Evolutionary conservation across 2,329 filamentous ascomycete species (phyloP).

Genomic region (Achaetomium macrosporum): DNA sequence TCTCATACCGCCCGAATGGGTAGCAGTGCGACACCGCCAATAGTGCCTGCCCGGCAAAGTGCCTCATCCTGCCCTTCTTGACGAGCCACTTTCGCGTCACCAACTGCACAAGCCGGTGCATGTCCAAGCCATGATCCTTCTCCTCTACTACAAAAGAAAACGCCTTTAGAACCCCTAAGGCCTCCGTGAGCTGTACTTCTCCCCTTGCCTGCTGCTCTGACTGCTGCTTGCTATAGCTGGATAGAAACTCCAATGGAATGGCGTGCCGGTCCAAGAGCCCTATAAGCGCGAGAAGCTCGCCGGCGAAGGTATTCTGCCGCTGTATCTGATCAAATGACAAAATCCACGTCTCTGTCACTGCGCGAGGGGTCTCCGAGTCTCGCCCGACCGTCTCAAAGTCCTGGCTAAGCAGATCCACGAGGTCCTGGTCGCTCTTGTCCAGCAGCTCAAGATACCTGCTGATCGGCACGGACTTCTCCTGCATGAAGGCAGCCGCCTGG

Average conservation of each 20-base stretch:
- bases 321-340: conserved; percentile 33
- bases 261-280: too few species aligned
- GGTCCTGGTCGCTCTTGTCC: conserved; percentile 20
- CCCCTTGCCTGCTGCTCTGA: not conserved
- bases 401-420: conserved; percentile 26
- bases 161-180: conserved; percentile 27
- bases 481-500: conserved; percentile 33
- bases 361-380: conserved; percentile 24
- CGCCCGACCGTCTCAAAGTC: conserved; percentile 29
- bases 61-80: not conserved
- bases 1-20: conserved; percentile 14
- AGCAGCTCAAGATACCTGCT: conserved; percentile 28
- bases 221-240: conserved; percentile 8
- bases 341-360: conserved; percentile 30
- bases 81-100: conserved; percentile 29
- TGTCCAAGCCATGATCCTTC: conserved; percentile 18
- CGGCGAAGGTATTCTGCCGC: not conserved
- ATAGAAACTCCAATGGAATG: conserved; percentile 3
- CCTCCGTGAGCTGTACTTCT: conserved; percentile 1
- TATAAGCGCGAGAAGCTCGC: too few species aligned
- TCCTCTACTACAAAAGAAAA: conserved; percentile 27
- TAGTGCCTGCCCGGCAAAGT: conserved; percentile 23
- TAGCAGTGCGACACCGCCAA: conserved; percentile 19
- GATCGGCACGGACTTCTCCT: conserved; percentile 26
- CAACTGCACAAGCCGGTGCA: conserved; percentile 34